phyloP scores from a whole-genome alignment of 225 moss, liverwort and hornwort genomes.

The Sphagnum contortum region DNA sequence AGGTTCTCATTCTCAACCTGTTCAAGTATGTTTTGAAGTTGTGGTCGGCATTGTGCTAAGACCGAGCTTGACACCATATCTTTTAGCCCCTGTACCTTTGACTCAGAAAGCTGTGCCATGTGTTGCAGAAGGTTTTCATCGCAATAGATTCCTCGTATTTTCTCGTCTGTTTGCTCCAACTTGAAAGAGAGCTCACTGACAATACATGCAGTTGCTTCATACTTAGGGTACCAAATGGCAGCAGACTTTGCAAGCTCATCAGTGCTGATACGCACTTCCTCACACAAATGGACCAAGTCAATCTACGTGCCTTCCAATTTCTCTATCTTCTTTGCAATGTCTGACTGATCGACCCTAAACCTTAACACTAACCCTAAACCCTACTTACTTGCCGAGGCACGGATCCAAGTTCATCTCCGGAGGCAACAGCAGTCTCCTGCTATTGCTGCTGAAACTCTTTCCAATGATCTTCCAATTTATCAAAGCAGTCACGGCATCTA shows the following conservation, averaged over 20 bases:
- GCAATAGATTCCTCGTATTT: conserved; percentile 27
- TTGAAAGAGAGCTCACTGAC: conserved; percentile 64
- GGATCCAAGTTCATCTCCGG: conserved; percentile 7
- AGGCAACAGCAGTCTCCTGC: conserved; percentile 9
- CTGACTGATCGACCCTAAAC: no score
- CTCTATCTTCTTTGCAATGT: conserved; percentile 24
- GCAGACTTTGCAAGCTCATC: conserved; percentile 55
- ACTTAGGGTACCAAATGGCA: conserved; percentile 76
- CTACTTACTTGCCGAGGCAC: conserved; percentile 17
- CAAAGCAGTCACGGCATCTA: conserved; percentile 49
- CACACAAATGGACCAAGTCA: conserved; percentile 38
- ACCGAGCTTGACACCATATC: conserved; percentile 19
- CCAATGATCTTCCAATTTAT: conserved; percentile 66
- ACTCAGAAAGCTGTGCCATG: conserved; percentile 31
- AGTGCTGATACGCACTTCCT: conserved; percentile 38
- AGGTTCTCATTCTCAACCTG: conserved; percentile 29
- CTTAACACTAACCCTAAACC: no score
- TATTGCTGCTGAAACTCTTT: conserved; percentile 41
- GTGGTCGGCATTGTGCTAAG: conserved; percentile 4
- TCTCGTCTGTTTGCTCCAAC: conserved; percentile 50
- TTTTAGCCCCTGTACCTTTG: conserved; percentile 48
- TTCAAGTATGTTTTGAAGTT: conserved; percentile 33
- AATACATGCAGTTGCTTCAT: conserved; percentile 46
- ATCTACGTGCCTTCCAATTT: conserved; percentile 46
- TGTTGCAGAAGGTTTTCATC: conserved; percentile 45